These are phyloP conservation scores for Calonectria montana DNA, from an alignment of 2,329 filamentous ascomycete species.

Conservation along the genomic window DNA sequence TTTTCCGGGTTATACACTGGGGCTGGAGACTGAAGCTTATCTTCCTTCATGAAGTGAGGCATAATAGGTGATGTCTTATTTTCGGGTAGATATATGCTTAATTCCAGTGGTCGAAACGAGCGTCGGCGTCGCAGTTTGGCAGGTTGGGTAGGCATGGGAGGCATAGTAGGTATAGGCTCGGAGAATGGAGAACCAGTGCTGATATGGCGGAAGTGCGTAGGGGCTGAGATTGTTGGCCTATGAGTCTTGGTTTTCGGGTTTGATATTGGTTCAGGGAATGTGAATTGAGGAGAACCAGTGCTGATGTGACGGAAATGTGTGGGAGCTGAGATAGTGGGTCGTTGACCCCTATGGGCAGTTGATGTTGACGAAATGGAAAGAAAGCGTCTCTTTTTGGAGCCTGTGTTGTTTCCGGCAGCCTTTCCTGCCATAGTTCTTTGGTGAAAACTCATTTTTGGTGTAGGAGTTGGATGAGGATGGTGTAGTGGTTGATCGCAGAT, in stretches of 20 bases:
- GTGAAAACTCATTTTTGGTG: constrained; percentile 31
- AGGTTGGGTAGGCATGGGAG: constrained; percentile 35
- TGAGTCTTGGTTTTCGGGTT: constrained; percentile 35
- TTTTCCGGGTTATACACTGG: constrained; percentile 43
- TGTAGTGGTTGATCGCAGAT: constrained; percentile 44
- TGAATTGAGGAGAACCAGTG: constrained; percentile 57
- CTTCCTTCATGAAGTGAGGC: constrained; percentile 59
- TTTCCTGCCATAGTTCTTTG: constrained; percentile 34
- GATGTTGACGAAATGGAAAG: constrained; percentile 57
- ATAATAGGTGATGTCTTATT: constrained; percentile 66
- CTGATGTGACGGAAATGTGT: constrained; percentile 70
- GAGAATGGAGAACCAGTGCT: constrained; percentile 55
- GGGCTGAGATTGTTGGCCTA: constrained; percentile 68
- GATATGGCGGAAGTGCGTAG: constrained; percentile 70
- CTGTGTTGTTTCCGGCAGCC: constrained; percentile 52
- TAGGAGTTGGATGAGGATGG: constrained; percentile 43
- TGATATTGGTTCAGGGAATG: constrained; percentile 21
- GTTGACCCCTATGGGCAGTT: constrained; percentile 52
- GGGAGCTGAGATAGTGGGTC: constrained; percentile 68
- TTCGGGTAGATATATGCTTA: constrained; percentile 61
- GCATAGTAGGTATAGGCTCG: not conserved
- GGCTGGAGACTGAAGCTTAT: constrained; percentile 49
- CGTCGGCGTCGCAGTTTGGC: constrained; percentile 39
- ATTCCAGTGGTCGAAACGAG: constrained; percentile 66
- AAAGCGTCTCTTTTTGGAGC: constrained; percentile 60